These are phyloP conservation scores for Gnomoniopsis smithogilvyi DNA, from an alignment of 2,329 filamentous ascomycete genomes.

Conservation along the genomic window DNA sequence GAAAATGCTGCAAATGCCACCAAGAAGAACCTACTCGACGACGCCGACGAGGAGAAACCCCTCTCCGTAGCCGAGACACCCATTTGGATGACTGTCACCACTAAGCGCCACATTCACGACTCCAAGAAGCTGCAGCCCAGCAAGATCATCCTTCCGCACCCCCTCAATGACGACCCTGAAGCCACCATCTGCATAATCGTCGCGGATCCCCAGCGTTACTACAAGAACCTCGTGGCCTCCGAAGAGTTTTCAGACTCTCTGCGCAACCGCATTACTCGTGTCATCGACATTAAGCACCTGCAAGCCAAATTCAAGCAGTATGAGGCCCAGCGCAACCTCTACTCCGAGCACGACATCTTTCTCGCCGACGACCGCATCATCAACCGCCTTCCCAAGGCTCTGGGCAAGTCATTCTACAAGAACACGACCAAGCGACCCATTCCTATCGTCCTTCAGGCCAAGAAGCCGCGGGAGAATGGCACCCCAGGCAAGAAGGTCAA, in stretches of 20 bases:
- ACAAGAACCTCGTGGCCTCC: constrained; percentile 83
- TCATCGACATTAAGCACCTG: constrained; percentile 82
- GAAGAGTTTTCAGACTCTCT: constrained; percentile 67
- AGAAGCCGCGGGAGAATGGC: constrained; percentile 53
- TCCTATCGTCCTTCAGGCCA: constrained; percentile 64
- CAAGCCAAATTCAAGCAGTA: constrained; percentile 81
- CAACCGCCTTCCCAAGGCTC: constrained; percentile 66
- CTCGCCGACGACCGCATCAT: constrained; percentile 86
- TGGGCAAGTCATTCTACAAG: constrained; percentile 95
- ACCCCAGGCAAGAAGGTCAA: constrained; percentile 58
- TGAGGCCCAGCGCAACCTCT: constrained; percentile 80
- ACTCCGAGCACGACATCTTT: constrained; percentile 87
- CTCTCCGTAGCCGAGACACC: constrained; percentile 43
- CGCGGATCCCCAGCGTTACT: constrained; percentile 74
- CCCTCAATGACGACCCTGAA: constrained; percentile 64
- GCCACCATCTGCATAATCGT: constrained; percentile 83
- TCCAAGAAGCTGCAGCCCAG: constrained; percentile 77
- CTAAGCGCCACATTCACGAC: constrained; percentile 66
- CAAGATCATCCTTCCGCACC: constrained; percentile 76
- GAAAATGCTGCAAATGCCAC: constrained; percentile 40
- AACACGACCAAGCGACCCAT: constrained; percentile 79
- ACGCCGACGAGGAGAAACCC: constrained; percentile 38
- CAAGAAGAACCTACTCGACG: constrained; percentile 56
- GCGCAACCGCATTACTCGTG: constrained; percentile 64
- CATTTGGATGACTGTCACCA: constrained; percentile 61